Evolutionary conservation across 2,329 filamentous ascomycete genomes (phyloP).

Genomic region (Fonsecaea multimorphosa): DNA sequence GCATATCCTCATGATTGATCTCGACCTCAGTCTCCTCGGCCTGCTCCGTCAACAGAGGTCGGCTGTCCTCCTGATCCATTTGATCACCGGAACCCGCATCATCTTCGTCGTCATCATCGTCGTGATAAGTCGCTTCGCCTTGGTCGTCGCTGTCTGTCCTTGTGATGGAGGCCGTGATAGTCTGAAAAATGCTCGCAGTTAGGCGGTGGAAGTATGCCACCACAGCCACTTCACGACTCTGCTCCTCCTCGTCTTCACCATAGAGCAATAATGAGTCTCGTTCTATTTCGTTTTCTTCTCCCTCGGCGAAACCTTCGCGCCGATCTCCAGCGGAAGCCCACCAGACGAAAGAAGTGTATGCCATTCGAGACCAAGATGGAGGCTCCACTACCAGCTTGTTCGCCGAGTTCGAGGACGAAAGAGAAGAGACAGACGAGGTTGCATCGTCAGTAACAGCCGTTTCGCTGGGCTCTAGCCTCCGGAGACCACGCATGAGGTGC

Average conservation of each 20-base stretch:
- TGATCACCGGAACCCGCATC: constrained; percentile 21
- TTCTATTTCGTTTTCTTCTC: constrained; percentile 57
- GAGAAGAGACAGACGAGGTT: constrained; percentile 42
- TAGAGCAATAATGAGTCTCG: constrained; percentile 52
- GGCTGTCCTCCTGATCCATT: constrained; percentile 35
- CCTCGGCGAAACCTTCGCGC: constrained; percentile 60
- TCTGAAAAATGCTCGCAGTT: constrained; percentile 54
- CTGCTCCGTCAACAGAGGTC: constrained; percentile 36
- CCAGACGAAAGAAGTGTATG: constrained; percentile 70
- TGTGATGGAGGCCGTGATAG: constrained; percentile 49
- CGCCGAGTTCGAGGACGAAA: constrained; percentile 51
- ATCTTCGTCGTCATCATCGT: constrained; percentile 35
- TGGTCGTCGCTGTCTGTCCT: constrained; percentile 45
- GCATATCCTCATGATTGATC: constrained; percentile 54
- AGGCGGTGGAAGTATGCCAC: constrained; percentile 58
- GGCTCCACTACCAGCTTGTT: constrained; percentile 59
- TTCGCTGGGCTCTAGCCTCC: constrained; percentile 30
- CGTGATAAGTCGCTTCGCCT: constrained; percentile 32
- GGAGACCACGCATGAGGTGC: constrained; percentile 68
- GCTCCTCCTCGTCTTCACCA: constrained; percentile 44
- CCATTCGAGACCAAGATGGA: constrained; percentile 64
- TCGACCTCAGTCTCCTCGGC: constrained; percentile 42
- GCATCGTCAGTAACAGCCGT: constrained; percentile 44
- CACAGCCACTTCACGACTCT: constrained; percentile 55
- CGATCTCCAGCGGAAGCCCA: constrained; percentile 70